These are phyloP conservation scores for Colletotrichum siamense DNA, from an alignment of 2,329 filamentous ascomycete genomes.

Conservation along the genomic window DNA sequence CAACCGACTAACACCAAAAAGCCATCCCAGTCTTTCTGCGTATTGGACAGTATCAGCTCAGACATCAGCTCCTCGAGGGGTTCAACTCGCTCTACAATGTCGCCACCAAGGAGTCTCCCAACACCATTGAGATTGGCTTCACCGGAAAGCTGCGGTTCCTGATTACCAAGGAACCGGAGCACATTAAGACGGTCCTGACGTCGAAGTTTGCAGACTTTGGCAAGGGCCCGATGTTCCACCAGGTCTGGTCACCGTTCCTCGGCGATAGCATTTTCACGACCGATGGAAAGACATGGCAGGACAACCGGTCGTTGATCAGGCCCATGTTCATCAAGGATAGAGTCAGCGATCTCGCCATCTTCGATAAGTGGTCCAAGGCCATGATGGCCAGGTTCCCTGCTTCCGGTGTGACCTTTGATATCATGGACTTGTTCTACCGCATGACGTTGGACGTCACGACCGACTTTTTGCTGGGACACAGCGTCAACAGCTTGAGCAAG, in stretches of 20 bases:
- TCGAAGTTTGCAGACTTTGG: conserved; percentile 62
- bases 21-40: conserved; percentile 18
- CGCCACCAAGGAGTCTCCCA: conserved; percentile 35
- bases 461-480: conserved; percentile 70
- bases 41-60: conserved; percentile 14
- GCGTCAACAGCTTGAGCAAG: conserved; percentile 51
- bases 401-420: conserved; percentile 59
- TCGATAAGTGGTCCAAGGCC: conserved; percentile 64
- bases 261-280: conserved; percentile 63
- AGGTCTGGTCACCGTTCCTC: conserved; percentile 50
- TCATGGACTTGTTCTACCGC: conserved; percentile 68
- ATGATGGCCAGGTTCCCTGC: conserved; percentile 64
- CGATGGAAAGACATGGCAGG: conserved; percentile 58
- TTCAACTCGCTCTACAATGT: conserved; percentile 32
- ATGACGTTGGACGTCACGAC: conserved; percentile 72
- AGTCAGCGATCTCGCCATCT: conserved; percentile 56
- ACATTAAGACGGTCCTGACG: conserved; percentile 49
- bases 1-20: neutral
- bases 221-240: conserved; percentile 48
- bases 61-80: conserved; percentile 34
- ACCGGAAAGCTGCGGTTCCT: conserved; percentile 40
- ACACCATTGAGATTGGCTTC: conserved; percentile 42
- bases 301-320: conserved; percentile 56
- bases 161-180: conserved; percentile 58
- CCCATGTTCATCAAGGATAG: conserved; percentile 58